A percentile compares a stretch with the other conserved stretches of the same genome.
Evolutionary conservation across 371 early-diverging fungal species (phyloP).

Genomic region (Mucor mucedo): DNA sequence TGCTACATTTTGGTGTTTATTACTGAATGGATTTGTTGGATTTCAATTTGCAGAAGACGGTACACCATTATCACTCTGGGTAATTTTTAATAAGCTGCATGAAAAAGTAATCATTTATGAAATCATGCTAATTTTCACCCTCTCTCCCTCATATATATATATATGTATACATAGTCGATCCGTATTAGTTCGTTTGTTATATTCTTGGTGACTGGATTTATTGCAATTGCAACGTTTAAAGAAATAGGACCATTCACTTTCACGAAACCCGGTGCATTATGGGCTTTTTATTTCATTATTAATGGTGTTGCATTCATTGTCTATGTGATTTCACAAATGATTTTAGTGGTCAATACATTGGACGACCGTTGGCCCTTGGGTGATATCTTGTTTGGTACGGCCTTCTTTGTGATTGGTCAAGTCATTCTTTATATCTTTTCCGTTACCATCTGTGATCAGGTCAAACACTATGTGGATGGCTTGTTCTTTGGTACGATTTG

Average conservation of each 20-base stretch:
- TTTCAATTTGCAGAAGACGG: conserved; percentile 96
- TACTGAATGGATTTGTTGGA: conserved; percentile 89
- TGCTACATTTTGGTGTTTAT: conserved; percentile 87
- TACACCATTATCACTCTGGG: conserved; percentile 89
- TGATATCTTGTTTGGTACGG: conserved; percentile 87
- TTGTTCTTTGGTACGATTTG: conserved; percentile 93
- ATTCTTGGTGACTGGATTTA: conserved; percentile 75
- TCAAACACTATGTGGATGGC: conserved; percentile 96
- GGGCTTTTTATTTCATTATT: conserved; percentile 87
- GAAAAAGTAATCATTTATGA: background rate
- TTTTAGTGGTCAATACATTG: conserved; percentile 91
- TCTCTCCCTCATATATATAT: too few species aligned
- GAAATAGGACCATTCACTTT: conserved; percentile 66
- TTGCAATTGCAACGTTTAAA: conserved; percentile 86
- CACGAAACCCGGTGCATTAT: conserved; percentile 78
- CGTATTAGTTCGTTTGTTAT: conserved; percentile 83
- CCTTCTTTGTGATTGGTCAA: conserved; percentile 88
- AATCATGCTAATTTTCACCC: too few species aligned
- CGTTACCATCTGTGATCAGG: conserved; percentile 78
- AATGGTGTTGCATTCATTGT: conserved; percentile 81
- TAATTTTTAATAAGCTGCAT: conserved; percentile 30
- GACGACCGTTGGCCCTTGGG: conserved; percentile 97
- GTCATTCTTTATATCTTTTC: conserved; percentile 83
- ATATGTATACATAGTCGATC: conserved; percentile 63
- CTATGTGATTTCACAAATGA: conserved; percentile 89